Conservation (phyloP, 257 asterid species). For the Petrea volubilis region DNA sequence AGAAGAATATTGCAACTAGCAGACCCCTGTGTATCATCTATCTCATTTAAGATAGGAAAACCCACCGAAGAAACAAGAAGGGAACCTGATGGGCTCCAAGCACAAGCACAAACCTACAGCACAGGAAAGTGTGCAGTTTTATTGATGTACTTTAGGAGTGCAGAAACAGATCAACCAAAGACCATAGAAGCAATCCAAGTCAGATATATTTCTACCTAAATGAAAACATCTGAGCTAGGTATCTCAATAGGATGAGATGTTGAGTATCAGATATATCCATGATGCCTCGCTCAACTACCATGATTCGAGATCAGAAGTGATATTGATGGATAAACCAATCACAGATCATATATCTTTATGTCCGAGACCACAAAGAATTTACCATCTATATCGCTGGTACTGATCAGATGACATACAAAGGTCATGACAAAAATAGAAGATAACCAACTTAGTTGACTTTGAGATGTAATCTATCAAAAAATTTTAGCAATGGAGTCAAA, state of each 20-base stretch:
- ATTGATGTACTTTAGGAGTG: background rate
- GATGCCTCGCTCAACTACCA: slow-evolving; percentile 10
- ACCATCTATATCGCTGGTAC: background rate
- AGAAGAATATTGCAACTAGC: background rate
- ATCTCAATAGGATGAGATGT: slow-evolving; percentile 12
- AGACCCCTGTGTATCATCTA: background rate
- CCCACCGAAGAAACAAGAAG: slow-evolving; percentile 44
- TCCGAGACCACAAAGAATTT: background rate
- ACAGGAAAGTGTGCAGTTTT: slow-evolving; percentile 1
- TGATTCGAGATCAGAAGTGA: background rate
- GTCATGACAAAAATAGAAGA: background rate
- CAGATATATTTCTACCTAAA: slow-evolving; percentile 36
- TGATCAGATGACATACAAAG: background rate
- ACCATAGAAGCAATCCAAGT: slow-evolving; percentile 18
- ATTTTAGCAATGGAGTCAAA: background rate
- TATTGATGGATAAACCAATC: background rate
- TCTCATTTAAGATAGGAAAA: slow-evolving; percentile 8
- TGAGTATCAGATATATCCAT: slow-evolving; percentile 21
- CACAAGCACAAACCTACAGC: slow-evolving; percentile 42
- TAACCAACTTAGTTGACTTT: background rate
- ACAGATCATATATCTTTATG: background rate
- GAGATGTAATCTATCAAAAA: background rate
- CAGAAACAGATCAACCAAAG: background rate
- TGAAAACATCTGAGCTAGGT: no score
- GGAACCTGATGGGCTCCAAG: slow-evolving; percentile 43